Conservation (phyloP, 148 eudicot species). For the Bassia scoparia region DNA sequence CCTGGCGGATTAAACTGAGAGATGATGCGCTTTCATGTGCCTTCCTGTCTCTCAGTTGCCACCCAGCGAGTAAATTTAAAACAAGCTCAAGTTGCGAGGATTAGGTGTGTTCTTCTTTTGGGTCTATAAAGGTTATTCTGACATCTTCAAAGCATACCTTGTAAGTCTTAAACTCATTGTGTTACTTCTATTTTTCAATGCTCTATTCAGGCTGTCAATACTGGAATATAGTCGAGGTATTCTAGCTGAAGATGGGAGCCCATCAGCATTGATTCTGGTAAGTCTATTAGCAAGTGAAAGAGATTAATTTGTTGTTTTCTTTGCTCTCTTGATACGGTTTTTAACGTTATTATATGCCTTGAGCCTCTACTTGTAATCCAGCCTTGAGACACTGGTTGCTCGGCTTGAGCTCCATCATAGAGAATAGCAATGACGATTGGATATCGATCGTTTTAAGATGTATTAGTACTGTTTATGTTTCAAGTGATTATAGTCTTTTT, state of each 20-base stretch:
- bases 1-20: neutral
- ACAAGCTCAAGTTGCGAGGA: no score
- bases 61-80: no score
- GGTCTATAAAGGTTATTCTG: neutral
- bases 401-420: neutral
- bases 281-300: slow-evolving; percentile 13
- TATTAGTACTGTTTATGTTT: neutral
- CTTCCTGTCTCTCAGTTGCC: neutral
- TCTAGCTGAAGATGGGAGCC: slow-evolving; percentile 50
- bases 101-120: neutral
- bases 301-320: neutral
- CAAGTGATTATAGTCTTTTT: slow-evolving; percentile 5
- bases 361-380: slow-evolving; percentile 52
- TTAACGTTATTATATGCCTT: slow-evolving; percentile 14
- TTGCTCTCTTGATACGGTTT: neutral
- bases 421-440: neutral
- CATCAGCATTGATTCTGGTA: slow-evolving; percentile 46
- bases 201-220: slow-evolving; percentile 46
- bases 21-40: neutral
- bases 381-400: slow-evolving; percentile 20
- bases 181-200: neutral
- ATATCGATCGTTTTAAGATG: neutral
- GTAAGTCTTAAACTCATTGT: neutral
- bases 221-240: slow-evolving; percentile 47
- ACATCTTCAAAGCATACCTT: neutral